Evolutionary conservation across 768 basidiomycete genomes (phyloP), one percentile per base, ranked within the genome.

Genomic region (Kwoniella europaea): DNA sequence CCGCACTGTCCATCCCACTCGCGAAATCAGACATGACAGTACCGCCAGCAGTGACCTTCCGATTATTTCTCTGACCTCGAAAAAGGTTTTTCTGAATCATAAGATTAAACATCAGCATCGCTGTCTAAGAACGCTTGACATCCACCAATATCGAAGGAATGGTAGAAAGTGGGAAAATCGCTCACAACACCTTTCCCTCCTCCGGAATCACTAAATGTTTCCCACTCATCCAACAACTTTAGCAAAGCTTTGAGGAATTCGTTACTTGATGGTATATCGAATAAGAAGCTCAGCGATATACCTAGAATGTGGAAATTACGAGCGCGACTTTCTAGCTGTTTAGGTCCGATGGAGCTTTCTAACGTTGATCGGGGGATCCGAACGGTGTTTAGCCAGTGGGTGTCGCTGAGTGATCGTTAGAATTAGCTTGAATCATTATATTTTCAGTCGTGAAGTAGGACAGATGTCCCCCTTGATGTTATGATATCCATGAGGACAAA

Each of bases 351-450:
- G 9, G 71, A 53, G 2, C 53, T 15, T 69, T 81, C 80, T 10
- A 82, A 53, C 1, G 75, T 65, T 10, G 68, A 46, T 24, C 69
- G 66, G 6, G 81, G 68, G 22, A 83, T 71, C 22, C 75, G 73
- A 27, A 83, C 79, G 0, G 82, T 81, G 22, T 81, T 76, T 58
- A 82, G 76, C 81, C 81, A 83, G 56, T 80, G 76, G 27, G 77
- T 71, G 35, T 78, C 74, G 7, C 82, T 82, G 53, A 15, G 43
- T 15, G 22, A 60, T 29, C 16, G 10, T 0, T 4, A 35, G 1
- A 50, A 24, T 62, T 24, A 62, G 60, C 44, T 43, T 35, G 35
- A 4, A 35, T 35, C 35, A 4, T 4, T 35, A 24, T 24, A 24
- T 24, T 24, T 24, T 24, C 24, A 24, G 24, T 24, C 35, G 35